Evolutionary conservation across 768 basidiomycete genomes (phyloP).

Genomic region (Megacollybia marginata): DNA sequence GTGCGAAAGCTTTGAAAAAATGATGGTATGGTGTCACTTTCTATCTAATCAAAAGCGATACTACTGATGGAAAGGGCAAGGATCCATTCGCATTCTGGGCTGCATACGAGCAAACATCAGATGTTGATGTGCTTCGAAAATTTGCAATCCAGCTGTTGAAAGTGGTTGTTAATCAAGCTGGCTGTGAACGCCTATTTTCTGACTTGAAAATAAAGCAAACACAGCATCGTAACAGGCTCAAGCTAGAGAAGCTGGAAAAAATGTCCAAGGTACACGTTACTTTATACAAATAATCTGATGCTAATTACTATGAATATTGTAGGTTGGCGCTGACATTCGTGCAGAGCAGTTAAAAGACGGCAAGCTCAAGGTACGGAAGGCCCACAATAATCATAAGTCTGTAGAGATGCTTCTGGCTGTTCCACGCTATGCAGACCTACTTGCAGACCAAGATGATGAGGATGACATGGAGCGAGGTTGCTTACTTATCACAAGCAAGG

Average conservation of each 20-base stretch:
- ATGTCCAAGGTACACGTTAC: not conserved
- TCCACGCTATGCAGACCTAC: too few relatives aligned
- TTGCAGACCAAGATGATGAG: not conserved
- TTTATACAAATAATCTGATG: too few relatives aligned
- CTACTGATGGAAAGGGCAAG: not conserved
- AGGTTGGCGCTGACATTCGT: conserved; percentile 2
- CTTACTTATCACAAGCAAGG: not conserved
- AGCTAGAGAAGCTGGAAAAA: conserved; percentile 2
- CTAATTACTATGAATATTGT: not conserved
- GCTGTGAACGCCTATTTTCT: too few relatives aligned
- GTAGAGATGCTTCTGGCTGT: too few relatives aligned
- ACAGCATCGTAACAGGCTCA: not conserved
- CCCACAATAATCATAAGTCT: too few relatives aligned
- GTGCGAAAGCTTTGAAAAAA: conserved; percentile 6
- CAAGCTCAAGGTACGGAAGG: not conserved
- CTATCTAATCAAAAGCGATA: not conserved
- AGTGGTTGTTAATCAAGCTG: not conserved
- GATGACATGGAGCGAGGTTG: not conserved
- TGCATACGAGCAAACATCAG: not conserved
- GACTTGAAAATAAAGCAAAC: not conserved
- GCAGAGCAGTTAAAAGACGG: not conserved
- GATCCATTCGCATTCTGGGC: not conserved
- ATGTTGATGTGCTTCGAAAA: not conserved
- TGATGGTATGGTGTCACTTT: not conserved
- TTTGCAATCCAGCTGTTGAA: not conserved